Conservation (phyloP, 306 rosid species). For the Sicyos baderoa region DNA sequence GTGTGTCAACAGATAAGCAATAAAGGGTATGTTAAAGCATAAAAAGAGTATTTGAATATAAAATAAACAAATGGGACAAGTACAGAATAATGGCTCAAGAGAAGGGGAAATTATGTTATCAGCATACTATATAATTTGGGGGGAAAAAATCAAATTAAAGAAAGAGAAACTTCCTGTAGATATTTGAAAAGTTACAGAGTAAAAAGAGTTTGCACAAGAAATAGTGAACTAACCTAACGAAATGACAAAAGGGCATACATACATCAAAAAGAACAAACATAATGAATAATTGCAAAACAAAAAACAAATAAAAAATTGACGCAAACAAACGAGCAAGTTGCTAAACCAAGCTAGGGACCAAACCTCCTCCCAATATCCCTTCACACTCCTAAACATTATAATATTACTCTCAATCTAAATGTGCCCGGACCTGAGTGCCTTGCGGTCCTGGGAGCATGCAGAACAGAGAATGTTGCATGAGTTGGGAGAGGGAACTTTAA, state of each 20-base stretch:
- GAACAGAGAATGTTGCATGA: conserved; percentile 66
- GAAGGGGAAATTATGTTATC: neutral
- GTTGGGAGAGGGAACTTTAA: conserved; percentile 19
- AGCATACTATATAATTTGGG: neutral
- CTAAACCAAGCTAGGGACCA: neutral
- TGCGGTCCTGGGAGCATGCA: conserved; percentile 81
- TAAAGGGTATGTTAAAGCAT: neutral
- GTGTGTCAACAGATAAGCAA: conserved; percentile 18
- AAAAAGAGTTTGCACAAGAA: neutral
- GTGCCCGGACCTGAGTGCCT: conserved; percentile 48
- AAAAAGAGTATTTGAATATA: neutral
- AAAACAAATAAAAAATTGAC: no score
- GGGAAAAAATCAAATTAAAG: neutral
- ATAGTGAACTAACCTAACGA: neutral
- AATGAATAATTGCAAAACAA: neutral
- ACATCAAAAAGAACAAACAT: neutral
- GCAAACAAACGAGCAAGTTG: no score
- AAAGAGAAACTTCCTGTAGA: neutral
- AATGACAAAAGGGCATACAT: neutral
- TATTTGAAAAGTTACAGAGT: neutral
- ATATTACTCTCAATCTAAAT: neutral
- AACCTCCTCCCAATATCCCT: neutral
- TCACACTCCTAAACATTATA: neutral
- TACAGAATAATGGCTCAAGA: neutral
- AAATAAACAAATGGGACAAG: conserved; percentile 1